Evolutionary conservation across 257 asterid genomes (phyloP).

Genomic region (Lithospermum erythrorhizon): DNA sequence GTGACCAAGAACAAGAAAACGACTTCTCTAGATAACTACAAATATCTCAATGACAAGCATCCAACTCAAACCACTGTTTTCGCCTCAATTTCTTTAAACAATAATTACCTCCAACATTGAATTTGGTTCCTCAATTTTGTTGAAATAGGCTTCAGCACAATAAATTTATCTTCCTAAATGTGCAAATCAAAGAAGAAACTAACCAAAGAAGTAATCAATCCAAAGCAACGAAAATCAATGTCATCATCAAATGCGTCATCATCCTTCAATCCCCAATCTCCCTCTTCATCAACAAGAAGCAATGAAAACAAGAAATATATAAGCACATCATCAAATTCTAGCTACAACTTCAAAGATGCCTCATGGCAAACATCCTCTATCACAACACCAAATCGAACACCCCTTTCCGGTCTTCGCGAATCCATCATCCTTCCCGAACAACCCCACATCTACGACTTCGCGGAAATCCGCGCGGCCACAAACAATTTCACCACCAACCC

Average conservation of each 20-base stretch:
- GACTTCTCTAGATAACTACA: not conserved
- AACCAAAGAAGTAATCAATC: slow-evolving; percentile 24
- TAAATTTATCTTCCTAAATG: slow-evolving; percentile 16
- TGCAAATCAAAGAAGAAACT: slow-evolving; percentile 52
- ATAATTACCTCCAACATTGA: not conserved
- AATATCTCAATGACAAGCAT: too few relatives aligned
- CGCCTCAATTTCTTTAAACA: not conserved
- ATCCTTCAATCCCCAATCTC: slow-evolving; percentile 13
- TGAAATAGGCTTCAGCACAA: too few relatives aligned
- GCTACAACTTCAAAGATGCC: slow-evolving; percentile 27
- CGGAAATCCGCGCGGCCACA: slow-evolving; percentile 34
- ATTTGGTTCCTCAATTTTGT: not conserved
- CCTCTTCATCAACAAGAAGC: slow-evolving; percentile 23
- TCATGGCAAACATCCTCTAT: slow-evolving; percentile 29
- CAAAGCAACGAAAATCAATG: slow-evolving; percentile 16
- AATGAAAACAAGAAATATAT: slow-evolving; percentile 19
- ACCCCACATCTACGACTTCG: slow-evolving; percentile 36
- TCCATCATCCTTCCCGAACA: too few relatives aligned
- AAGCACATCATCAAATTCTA: slow-evolving; percentile 38
- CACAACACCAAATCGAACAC: slow-evolving; percentile 1
- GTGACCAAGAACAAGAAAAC: not conserved
- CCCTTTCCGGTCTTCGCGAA: slow-evolving; percentile 16
- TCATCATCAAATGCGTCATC: slow-evolving; percentile 19
- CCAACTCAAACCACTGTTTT: not conserved
- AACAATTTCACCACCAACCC: too few relatives aligned